These are phyloP conservation scores for Neurospora discreta DNA, from an alignment of 495 filamentous ascomycete genomes.

Conservation along the genomic window DNA sequence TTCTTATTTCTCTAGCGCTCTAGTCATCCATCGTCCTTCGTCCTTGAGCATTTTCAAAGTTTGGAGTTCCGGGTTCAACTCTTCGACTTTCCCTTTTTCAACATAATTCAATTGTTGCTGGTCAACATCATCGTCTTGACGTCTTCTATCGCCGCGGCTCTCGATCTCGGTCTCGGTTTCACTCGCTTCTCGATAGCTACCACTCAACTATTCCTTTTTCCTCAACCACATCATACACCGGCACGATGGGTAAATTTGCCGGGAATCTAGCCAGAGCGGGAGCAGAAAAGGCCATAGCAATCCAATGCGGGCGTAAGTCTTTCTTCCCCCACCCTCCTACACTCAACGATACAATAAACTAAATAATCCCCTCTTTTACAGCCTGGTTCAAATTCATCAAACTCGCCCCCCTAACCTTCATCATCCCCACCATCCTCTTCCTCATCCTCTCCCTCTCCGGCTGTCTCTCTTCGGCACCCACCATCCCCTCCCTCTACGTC, in stretches of 20 bases:
- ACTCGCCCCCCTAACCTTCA: neutral
- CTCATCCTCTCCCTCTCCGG: slow-evolving; percentile 17
- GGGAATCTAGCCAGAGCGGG: too few relatives aligned
- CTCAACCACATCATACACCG: neutral
- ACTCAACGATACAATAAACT: too few relatives aligned
- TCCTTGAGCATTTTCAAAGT: neutral
- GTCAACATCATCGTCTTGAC: neutral
- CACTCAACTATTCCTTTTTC: neutral
- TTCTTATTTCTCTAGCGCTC: neutral
- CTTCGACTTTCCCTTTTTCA: neutral
- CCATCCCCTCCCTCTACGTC: slow-evolving; percentile 20
- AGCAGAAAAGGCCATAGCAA: too few relatives aligned
- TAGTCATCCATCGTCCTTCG: neutral
- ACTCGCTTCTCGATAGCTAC: neutral
- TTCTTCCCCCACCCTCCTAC: too few relatives aligned
- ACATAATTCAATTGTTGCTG: neutral
- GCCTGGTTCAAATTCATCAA: neutral
- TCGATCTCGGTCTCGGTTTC: neutral
- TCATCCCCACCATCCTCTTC: neutral
- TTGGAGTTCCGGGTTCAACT: neutral
- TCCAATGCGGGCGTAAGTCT: too few relatives aligned
- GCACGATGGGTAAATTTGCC: neutral
- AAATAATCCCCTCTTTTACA: too few relatives aligned
- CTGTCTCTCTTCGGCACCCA: slow-evolving; percentile 18
- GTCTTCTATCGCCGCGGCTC: neutral